These are phyloP conservation scores for Sonneratia alba DNA, from an alignment of 345 rosid species.

Conservation along the genomic window DNA sequence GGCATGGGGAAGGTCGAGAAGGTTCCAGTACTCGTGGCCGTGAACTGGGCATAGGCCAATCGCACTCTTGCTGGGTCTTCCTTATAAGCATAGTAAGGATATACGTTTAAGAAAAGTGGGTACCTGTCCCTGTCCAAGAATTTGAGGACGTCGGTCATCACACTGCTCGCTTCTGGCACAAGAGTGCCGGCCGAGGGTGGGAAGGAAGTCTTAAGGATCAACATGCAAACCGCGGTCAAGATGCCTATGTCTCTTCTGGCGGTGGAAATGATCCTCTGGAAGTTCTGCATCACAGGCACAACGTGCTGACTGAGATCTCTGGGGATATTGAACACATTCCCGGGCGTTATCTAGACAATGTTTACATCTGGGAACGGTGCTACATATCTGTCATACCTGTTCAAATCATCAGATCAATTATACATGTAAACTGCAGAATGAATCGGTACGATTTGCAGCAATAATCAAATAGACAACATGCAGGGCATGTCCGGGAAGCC, in stretches of 20 bases:
- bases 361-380: conserved; percentile 17
- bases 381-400: conserved; percentile 18
- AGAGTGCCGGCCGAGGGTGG: conserved; percentile 31
- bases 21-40: conserved; percentile 14
- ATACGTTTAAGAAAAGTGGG: conserved; percentile 26
- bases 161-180: not conserved
- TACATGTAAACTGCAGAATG: too few relatives aligned
- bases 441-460: not conserved
- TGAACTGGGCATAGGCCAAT: conserved; percentile 22
- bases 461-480: too few relatives aligned
- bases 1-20: conserved; percentile 17
- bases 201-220: conserved; percentile 18
- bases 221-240: conserved; percentile 16
- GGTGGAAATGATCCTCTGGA: conserved; percentile 10
- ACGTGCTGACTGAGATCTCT: conserved; percentile 4
- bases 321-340: conserved; percentile 36
- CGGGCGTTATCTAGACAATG: conserved; percentile 19
- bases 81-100: conserved; percentile 34
- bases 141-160: conserved; percentile 14
- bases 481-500: not conserved
- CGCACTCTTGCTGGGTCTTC: conserved; percentile 16
- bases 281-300: conserved; percentile 20
- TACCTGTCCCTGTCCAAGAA: conserved; percentile 7
- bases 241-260: conserved; percentile 15
- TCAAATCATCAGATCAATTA: not conserved